Evolutionary conservation across 768 basidiomycete species (phyloP), one percentile per base, ranked within the genome.

Genomic region (Lentinula boryana): DNA sequence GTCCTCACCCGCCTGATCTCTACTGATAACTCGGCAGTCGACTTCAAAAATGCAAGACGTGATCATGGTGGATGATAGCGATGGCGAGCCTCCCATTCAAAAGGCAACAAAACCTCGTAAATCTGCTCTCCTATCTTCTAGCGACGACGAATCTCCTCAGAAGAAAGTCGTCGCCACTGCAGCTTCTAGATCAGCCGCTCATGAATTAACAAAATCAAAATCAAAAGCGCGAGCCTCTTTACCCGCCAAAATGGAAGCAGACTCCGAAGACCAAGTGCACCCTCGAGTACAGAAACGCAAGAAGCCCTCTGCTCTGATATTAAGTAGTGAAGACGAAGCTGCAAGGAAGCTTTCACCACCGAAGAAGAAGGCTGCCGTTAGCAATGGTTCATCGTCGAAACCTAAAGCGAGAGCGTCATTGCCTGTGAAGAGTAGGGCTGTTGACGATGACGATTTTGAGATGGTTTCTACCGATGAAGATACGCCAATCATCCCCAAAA

Each of bases 351-450:
- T 62, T 2, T 27, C 36, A 43, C 18, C 56, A 16, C 70, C 70
- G 4, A 69, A 63, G 66, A 74, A 74, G 68, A 73, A 71, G 50
- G 55, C 62, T 13, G 67, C 69, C 2, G 58, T 64, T 2, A 10
- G 64, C 3, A 62, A n/a, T 43, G 36, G 55, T 32, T 46, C 63
- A n/a, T 58, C 63, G 7, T 33, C 53, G 7, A 56, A 35, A 33
- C 41, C 55, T 8, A 63, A 60, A 21, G 38, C 55, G 18, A 56
- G 55, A 40, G 40, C 40, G 16, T 36, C 46, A n/a, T 23, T 35
- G 9, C 55, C 55, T 16, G 36, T 43, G 32, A 46, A 51, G 27
- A 55, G 7, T 18, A 33, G 36, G 38, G 21, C 2, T 6, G 21
- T 9, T 12, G 50, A 51, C 33, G 54, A 50, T 33, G 50, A 36